phyloP scores from a whole-genome alignment of 1,284 basidiomycete species.

The Ganoderma boninense region DNA sequence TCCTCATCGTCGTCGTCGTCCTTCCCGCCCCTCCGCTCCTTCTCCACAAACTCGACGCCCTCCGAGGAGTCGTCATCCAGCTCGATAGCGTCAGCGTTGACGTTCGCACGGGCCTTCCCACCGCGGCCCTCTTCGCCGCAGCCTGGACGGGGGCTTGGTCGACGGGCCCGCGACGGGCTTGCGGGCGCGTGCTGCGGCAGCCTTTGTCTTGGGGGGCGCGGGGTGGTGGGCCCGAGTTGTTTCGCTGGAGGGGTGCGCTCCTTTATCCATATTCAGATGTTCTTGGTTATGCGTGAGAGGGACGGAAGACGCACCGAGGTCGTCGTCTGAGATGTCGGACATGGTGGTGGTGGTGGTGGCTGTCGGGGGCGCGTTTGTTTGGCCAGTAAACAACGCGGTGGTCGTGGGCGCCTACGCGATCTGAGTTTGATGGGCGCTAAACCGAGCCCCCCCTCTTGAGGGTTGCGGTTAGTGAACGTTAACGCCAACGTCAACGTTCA shows the following conservation, averaged over 20 bases:
- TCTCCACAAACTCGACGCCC: slow-evolving; percentile 29
- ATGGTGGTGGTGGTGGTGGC: slow-evolving; percentile 27
- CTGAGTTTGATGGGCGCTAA: too few relatives aligned
- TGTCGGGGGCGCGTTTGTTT: slow-evolving; percentile 26
- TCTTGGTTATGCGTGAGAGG: slow-evolving; percentile 13
- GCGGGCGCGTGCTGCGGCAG: slow-evolving; percentile 19
- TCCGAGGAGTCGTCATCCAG: slow-evolving; percentile 26
- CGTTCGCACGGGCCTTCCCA: neutral
- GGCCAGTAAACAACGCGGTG: slow-evolving; percentile 27
- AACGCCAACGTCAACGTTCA: neutral
- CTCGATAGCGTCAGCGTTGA: slow-evolving; percentile 16
- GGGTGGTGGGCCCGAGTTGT: slow-evolving; percentile 40
- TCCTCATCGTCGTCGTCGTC: slow-evolving; percentile 27
- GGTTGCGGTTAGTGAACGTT: too few relatives aligned
- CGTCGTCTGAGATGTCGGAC: slow-evolving; percentile 35
- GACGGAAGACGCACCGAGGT: slow-evolving; percentile 31
- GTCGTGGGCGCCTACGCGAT: slow-evolving; percentile 20
- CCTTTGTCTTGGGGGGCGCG: slow-evolving; percentile 33
- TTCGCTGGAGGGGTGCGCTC: slow-evolving; percentile 17
- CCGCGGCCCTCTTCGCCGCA: slow-evolving; percentile 12
- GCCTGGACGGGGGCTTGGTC: slow-evolving; percentile 22
- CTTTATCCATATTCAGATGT: slow-evolving; percentile 36
- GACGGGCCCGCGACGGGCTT: slow-evolving; percentile 38
- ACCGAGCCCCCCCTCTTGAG: too few relatives aligned
- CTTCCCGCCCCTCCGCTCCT: slow-evolving; percentile 22